Conservation (phyloP, 2,329 filamentous ascomycete species). For the Talaromyces verruculosus region DNA sequence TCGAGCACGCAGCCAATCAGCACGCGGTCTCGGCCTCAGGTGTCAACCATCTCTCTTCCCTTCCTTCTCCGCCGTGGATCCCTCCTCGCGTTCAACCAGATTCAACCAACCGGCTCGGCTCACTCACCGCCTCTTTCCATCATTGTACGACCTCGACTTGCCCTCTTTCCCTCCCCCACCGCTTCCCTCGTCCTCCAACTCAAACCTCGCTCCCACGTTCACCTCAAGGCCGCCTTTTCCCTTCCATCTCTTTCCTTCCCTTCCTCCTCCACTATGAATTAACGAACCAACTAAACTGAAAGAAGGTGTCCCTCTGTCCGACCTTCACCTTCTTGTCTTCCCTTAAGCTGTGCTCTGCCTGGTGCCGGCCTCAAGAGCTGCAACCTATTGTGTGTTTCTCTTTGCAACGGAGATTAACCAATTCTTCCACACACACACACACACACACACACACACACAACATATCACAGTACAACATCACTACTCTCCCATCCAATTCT, state of each 20-base stretch:
- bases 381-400: slow-evolving; percentile 8
- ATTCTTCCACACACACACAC: slow-evolving; percentile 24
- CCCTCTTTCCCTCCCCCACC: slow-evolving; percentile 36
- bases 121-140: slow-evolving; percentile 46
- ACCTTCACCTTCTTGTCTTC: neutral
- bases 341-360: slow-evolving; percentile 2
- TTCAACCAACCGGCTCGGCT: slow-evolving; percentile 29
- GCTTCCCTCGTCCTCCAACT: slow-evolving; percentile 32
- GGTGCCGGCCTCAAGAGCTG: slow-evolving; percentile 9
- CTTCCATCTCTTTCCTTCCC: slow-evolving; percentile 29
- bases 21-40: slow-evolving; percentile 11
- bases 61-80: slow-evolving; percentile 11
- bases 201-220: slow-evolving; percentile 27
- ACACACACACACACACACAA: slow-evolving; percentile 23
- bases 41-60: slow-evolving; percentile 9
- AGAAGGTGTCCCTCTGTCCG: slow-evolving; percentile 3
- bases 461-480: slow-evolving; percentile 3
- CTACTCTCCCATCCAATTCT: neutral
- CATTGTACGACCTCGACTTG: slow-evolving; percentile 3
- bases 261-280: slow-evolving; percentile 6
- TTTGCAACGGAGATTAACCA: slow-evolving; percentile 1
- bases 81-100: slow-evolving; percentile 34
- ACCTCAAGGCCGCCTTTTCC: slow-evolving; percentile 16
- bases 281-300: neutral
- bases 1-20: slow-evolving; percentile 8